A percentile compares a stretch with the other conserved stretches of the same genome.
phyloP scores from a whole-genome alignment of 805 yeast species.

The Zygosaccharomyces rouxii region DNA sequence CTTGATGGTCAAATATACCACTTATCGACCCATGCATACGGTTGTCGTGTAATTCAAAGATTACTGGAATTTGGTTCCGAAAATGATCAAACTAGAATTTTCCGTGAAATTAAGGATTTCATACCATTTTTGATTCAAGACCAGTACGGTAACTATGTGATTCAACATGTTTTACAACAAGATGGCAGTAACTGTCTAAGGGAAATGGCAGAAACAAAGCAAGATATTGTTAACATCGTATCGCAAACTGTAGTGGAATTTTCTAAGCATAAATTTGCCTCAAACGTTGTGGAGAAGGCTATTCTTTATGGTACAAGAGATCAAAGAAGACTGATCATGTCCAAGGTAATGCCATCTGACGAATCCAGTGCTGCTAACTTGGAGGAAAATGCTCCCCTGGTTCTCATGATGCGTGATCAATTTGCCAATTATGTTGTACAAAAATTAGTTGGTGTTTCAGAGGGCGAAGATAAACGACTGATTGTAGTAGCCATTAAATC shows the following conservation, averaged over 20 bases:
- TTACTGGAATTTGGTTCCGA: constrained; percentile 71
- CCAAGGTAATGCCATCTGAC: constrained; percentile 59
- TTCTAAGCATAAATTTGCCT: constrained; percentile 95
- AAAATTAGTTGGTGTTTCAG: constrained; percentile 79
- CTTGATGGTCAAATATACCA: constrained; percentile 70
- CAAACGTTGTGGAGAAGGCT: constrained; percentile 94
- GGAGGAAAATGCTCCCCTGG: constrained; percentile 65
- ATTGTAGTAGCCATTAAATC: constrained; percentile 74
- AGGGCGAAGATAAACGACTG: constrained; percentile 60
- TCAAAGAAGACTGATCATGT: constrained; percentile 61
- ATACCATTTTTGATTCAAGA: constrained; percentile 80
- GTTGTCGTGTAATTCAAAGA: constrained; percentile 95
- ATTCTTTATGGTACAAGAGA: constrained; percentile 63
- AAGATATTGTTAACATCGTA: constrained; percentile 59
- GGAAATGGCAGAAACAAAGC: constrained; percentile 39
- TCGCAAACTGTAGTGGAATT: constrained; percentile 68
- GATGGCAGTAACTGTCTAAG: constrained; percentile 43
- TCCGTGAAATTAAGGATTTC: constrained; percentile 67
- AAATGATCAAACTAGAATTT: constrained; percentile 60
- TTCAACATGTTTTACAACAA: constrained; percentile 88
- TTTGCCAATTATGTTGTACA: constrained; percentile 97
- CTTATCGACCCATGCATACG: constrained; percentile 91
- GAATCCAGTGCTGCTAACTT: constrained; percentile 42
- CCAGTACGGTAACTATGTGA: constrained; percentile 96
- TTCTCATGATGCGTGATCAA: constrained; percentile 95